Conservation (phyloP, 371 early-diverging fungal genomes). For the Lichtheimia corymbifera region DNA sequence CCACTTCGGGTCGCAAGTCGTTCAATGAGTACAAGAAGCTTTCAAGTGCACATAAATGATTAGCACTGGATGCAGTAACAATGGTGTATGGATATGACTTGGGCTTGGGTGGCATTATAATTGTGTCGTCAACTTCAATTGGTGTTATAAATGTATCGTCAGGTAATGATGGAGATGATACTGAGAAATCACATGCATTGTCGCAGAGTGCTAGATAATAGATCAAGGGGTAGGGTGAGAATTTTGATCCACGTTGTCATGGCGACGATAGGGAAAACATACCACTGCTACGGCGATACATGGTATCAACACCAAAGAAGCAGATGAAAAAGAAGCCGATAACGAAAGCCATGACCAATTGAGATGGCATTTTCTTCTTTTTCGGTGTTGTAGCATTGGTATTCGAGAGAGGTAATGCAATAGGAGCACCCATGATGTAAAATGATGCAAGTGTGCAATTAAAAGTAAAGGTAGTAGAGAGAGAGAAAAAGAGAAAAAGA, state of each 20-base stretch:
- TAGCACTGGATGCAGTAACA: slow-evolving; percentile 62
- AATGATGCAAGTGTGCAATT: background rate
- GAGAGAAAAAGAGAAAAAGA: background rate
- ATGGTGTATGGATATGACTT: slow-evolving; percentile 50
- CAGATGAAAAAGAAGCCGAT: slow-evolving; percentile 15
- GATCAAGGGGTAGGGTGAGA: background rate
- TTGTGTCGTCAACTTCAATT: background rate
- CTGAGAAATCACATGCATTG: background rate
- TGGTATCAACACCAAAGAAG: slow-evolving; percentile 5
- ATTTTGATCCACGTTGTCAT: too few species aligned
- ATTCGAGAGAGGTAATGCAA: background rate
- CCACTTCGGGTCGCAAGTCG: slow-evolving; percentile 34
- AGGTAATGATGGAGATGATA: background rate
- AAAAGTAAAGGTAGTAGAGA: background rate
- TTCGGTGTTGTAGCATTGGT: slow-evolving; percentile 1
- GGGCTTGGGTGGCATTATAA: background rate
- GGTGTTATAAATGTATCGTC: background rate
- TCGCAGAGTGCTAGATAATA: background rate
- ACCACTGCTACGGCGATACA: background rate
- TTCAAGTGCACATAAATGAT: slow-evolving; percentile 65
- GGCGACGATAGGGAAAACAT: background rate
- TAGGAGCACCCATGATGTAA: background rate
- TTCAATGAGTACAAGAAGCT: slow-evolving; percentile 57
- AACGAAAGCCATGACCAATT: slow-evolving; percentile 11
- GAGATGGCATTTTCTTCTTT: slow-evolving; percentile 13